A percentile compares a stretch with the other conserved stretches of the same genome.
These are phyloP conservation scores for Paraphaeosphaeria sporulosa DNA, from an alignment of 2,329 filamentous ascomycete genomes.

Conservation along the genomic window DNA sequence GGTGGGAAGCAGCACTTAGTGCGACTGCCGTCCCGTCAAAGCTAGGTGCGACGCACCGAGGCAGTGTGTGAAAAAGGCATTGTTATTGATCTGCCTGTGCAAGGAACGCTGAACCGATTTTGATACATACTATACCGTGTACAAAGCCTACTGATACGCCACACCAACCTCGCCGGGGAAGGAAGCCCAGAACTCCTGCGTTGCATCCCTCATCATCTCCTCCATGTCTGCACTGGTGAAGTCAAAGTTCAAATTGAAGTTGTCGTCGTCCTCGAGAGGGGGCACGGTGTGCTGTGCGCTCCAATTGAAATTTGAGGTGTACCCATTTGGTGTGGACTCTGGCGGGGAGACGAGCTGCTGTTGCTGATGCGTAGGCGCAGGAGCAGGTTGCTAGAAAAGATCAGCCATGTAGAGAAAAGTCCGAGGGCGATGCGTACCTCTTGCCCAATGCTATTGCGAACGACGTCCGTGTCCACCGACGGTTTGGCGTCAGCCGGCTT, in stretches of 20 bases:
- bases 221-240: conserved; percentile 47
- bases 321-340: conserved; percentile 34
- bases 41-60: neutral
- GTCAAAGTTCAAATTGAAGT: conserved; percentile 44
- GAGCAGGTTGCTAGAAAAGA: neutral
- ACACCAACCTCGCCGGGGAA: conserved; percentile 50
- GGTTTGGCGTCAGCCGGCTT: conserved; percentile 35
- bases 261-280: conserved; percentile 42
- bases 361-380: conserved; percentile 1
- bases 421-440: conserved; percentile 16
- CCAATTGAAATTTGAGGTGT: conserved; percentile 31
- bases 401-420: conserved; percentile 19
- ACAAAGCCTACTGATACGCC: conserved; percentile 26
- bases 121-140: neutral
- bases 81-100: neutral
- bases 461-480: conserved; percentile 22
- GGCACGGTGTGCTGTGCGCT: conserved; percentile 30
- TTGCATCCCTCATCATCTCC: conserved; percentile 48
- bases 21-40: neutral
- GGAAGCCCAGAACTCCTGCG: conserved; percentile 50
- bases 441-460: conserved; percentile 19
- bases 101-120: neutral
- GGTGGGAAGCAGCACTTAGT: neutral
- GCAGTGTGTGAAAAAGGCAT: neutral
- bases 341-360: conserved; percentile 22